phyloP scores from a whole-genome alignment of 2,329 filamentous ascomycete genomes.

The Hypoxylon rubiginosum region DNA sequence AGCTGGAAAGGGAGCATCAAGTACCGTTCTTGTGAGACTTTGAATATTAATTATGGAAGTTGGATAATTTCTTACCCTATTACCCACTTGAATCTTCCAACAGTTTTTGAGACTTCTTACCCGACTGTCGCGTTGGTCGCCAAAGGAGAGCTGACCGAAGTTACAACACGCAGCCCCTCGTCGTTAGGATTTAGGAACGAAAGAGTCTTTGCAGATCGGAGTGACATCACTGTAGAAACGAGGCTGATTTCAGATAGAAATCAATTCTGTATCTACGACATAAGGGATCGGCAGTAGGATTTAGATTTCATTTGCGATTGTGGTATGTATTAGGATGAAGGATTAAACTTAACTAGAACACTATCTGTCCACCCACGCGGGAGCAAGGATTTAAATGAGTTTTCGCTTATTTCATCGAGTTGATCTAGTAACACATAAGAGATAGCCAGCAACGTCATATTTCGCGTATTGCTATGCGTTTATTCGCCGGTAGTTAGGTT shows the following conservation, averaged over 20 bases:
- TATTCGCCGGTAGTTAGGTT: not conserved
- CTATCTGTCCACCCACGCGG: not conserved
- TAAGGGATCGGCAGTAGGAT: constrained; percentile 1
- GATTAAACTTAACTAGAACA: not conserved
- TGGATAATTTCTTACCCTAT: not conserved
- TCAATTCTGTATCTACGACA: not conserved
- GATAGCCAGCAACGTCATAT: too few relatives aligned
- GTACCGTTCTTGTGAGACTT: too few relatives aligned
- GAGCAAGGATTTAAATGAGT: not conserved
- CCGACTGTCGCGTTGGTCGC: too few relatives aligned
- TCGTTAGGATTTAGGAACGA: not conserved
- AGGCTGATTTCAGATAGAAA: not conserved
- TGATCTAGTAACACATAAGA: not conserved
- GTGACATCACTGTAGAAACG: constrained; percentile 5
- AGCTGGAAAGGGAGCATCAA: not conserved
- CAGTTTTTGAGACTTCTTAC: too few relatives aligned
- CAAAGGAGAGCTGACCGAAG: too few relatives aligned
- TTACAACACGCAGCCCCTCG: not conserved
- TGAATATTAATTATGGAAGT: not conserved
- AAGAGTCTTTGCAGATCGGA: not conserved
- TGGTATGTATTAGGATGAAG: not conserved
- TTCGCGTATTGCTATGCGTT: too few relatives aligned
- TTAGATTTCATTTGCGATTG: not conserved
- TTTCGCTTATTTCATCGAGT: not conserved
- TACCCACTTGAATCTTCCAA: too few relatives aligned